These are phyloP conservation scores for Phytophthora sojae DNA, from an alignment of 352 stramenopile genomes.

Conservation along the genomic window DNA sequence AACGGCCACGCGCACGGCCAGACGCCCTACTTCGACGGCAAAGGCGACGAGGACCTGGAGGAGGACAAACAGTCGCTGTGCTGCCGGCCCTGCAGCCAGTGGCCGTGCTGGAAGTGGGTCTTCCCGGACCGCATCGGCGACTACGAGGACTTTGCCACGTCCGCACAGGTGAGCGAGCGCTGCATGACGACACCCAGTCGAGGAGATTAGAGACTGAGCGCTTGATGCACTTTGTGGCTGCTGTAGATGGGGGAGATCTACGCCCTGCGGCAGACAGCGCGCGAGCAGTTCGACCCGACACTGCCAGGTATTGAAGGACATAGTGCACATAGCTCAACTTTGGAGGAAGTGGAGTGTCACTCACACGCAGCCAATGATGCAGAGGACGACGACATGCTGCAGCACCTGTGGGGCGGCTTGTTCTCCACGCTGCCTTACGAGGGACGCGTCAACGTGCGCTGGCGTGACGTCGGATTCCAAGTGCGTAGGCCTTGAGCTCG, in stretches of 20 bases:
- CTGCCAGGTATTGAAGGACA: constrained; percentile 38
- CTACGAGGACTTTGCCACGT: constrained; percentile 74
- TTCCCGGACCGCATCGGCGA: constrained; percentile 61
- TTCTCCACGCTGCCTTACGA: constrained; percentile 75
- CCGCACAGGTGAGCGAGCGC: constrained; percentile 27
- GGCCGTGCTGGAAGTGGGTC: constrained; percentile 72
- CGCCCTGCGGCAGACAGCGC: constrained; percentile 59
- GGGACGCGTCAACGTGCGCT: constrained; percentile 66
- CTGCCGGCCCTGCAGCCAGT: constrained; percentile 45
- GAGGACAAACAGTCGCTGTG: constrained; percentile 25
- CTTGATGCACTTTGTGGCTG: background rate
- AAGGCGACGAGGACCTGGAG: constrained; percentile 32
- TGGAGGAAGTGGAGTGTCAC: constrained; percentile 5
- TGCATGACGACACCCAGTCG: background rate
- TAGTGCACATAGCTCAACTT: background rate
- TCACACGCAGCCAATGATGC: constrained; percentile 9
- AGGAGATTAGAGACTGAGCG: background rate
- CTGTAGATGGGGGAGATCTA: constrained; percentile 69
- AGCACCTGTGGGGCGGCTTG: constrained; percentile 69
- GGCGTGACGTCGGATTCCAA: constrained; percentile 76
- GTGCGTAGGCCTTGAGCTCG: constrained; percentile 28
- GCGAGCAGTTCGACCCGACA: constrained; percentile 62
- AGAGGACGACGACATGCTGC: constrained; percentile 74
- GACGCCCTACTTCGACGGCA: constrained; percentile 29
- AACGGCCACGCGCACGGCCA: constrained; percentile 5